These are phyloP conservation scores for Nakaseomyces sp. DNA, from an alignment of 1,139 yeast genomes.

Conservation along the genomic window DNA sequence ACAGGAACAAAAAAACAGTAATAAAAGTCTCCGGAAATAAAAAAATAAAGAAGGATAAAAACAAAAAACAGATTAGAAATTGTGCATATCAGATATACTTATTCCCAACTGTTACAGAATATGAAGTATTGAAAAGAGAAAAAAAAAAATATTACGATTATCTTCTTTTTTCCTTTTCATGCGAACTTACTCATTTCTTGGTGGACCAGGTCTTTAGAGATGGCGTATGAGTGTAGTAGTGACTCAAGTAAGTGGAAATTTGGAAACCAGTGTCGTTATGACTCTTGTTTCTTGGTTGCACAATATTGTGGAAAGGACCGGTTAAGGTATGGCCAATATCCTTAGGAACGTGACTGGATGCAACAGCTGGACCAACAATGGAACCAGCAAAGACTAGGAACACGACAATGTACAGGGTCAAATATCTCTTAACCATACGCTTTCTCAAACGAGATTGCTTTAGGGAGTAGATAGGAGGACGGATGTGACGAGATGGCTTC, in stretches of 20 bases:
- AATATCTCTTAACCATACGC: slow-evolving; percentile 96
- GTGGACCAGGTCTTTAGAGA: slow-evolving; percentile 52
- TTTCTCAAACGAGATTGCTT: slow-evolving; percentile 95
- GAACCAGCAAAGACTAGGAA: slow-evolving; percentile 62
- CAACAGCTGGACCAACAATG: slow-evolving; percentile 89
- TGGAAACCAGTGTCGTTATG: slow-evolving; percentile 75
- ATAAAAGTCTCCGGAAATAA: background rate
- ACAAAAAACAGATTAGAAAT: background rate
- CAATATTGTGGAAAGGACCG: slow-evolving; percentile 55
- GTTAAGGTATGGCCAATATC: slow-evolving; percentile 35
- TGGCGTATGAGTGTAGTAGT: slow-evolving; percentile 48
- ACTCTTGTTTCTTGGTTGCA: slow-evolving; percentile 78
- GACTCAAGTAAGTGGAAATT: slow-evolving; percentile 44
- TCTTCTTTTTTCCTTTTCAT: background rate
- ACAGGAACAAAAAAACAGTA: background rate
- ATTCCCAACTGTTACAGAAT: background rate
- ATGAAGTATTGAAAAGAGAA: background rate
- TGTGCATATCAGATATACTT: too few relatives aligned
- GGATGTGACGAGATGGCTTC: slow-evolving; percentile 93
- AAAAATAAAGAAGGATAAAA: background rate
- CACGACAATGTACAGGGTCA: slow-evolving; percentile 66
- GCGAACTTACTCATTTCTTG: slow-evolving; percentile 37
- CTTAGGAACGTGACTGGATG: slow-evolving; percentile 38
- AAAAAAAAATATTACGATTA: background rate
- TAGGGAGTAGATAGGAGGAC: slow-evolving; percentile 96